Evolutionary conservation across 2,329 filamentous ascomycete genomes (phyloP), one percentile per base, ranked within the genome.

Genomic region (Biscogniauxia mediterranea): DNA sequence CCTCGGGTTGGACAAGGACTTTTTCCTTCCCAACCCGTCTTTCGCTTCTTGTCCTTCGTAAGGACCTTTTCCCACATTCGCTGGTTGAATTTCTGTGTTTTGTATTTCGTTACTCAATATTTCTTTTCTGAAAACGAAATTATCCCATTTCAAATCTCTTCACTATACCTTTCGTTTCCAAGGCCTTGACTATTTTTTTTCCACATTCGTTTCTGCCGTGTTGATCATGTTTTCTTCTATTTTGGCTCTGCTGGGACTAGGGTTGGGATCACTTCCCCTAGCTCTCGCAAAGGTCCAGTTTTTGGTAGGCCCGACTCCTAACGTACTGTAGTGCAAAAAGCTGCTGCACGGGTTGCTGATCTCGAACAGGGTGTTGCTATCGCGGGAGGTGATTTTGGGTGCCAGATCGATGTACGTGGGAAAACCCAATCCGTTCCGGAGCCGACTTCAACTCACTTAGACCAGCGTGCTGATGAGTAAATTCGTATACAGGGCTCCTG

Each of bases 311-410:
- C 38, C 15, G 11, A 11, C 38, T n/a, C 25, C 26, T 55, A 25
- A 26, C 23, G 19, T n/a, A n/a, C 21, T 23, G 1, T 52, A 20
- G 13, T 28, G 23, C 23, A 17, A 20, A 20, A 53, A 5, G 3
- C 13, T 53, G 21, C 20, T 21, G 6, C 21, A 25, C n/a, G 20
- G 51, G 51, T 53, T n/a, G 19, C 7, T 53, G 32, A 57, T 49
- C 42, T 54, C 19, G 51, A 3, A 5, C 32, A 75, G 73, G 77
- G 80, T 52, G 77, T 82, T 7, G 78, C 79, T 23, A 78, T 82
- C 58, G 75, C 79, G 5, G 80, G 80, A 60, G 79, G 79, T 46
- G 80, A 82, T 61, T 81, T 82, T 70, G 80, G 80, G 5, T 81
- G 80, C 59, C 72, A 76, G 57, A 81, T 79, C 56, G 75, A 80